phyloP scores from a whole-genome alignment of 2,329 filamentous ascomycete genomes.

The Exserohilum turcica region DNA sequence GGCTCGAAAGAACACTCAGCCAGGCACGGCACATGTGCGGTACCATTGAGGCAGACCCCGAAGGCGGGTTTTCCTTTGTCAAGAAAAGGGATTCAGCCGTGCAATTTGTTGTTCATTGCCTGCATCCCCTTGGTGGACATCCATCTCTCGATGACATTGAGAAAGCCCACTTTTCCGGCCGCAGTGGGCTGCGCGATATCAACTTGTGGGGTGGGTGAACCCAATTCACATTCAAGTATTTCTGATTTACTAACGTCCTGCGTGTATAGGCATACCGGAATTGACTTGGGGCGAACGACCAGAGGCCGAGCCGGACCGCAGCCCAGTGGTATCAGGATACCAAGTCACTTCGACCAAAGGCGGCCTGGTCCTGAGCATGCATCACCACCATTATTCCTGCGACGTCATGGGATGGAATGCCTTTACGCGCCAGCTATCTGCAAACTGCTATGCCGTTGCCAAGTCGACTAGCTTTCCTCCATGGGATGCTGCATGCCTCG shows the following conservation, averaged over 20 bases:
- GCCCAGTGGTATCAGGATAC: no score
- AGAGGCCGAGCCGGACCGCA: background rate
- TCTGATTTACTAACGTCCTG: background rate
- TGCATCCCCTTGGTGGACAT: background rate
- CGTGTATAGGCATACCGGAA: background rate
- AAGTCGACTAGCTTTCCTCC: background rate
- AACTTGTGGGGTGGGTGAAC: background rate
- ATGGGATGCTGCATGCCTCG: background rate
- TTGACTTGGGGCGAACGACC: background rate
- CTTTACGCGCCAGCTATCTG: background rate
- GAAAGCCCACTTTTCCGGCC: background rate
- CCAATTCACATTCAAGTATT: background rate
- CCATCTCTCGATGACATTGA: background rate
- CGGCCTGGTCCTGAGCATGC: no score
- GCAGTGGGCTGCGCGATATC: background rate
- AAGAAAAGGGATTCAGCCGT: background rate
- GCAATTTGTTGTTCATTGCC: background rate
- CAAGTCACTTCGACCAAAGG: no score
- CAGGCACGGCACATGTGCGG: background rate
- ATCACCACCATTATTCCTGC: background rate
- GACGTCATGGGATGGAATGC: background rate
- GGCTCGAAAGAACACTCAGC: background rate
- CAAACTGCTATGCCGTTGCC: background rate
- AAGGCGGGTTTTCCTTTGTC: background rate
- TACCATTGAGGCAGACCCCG: background rate